phyloP scores from a whole-genome alignment of 108 stramenopile species.

The Chaetoceros muelleri region DNA sequence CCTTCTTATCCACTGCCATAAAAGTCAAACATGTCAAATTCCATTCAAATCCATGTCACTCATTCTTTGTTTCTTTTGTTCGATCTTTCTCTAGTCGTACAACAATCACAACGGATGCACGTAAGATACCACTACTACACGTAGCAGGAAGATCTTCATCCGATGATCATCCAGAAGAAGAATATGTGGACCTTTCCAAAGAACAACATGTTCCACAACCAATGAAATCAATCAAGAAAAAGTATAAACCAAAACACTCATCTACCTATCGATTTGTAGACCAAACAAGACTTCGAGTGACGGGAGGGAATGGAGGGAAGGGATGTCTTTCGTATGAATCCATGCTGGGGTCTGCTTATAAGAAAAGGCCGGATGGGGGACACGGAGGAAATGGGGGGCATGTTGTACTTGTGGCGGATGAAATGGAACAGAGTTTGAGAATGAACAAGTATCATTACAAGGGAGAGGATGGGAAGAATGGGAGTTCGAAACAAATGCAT shows the following conservation, averaged over 20 bases:
- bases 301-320: slow-evolving; percentile 65
- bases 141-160: too few species aligned
- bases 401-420: slow-evolving; percentile 64
- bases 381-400: slow-evolving; percentile 77
- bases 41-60: too few species aligned
- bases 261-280: slow-evolving; percentile 58
- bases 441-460: slow-evolving; percentile 45
- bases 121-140: too few species aligned
- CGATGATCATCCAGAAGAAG: too few species aligned
- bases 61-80: too few species aligned
- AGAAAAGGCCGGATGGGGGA: slow-evolving; percentile 61
- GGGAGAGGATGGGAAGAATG: slow-evolving; percentile 49
- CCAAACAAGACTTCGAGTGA: slow-evolving; percentile 43
- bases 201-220: too few species aligned
- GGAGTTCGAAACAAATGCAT: slow-evolving; percentile 33
- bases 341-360: slow-evolving; percentile 30
- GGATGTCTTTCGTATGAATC: slow-evolving; percentile 48
- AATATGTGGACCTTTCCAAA: too few species aligned
- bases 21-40: too few species aligned
- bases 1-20: too few species aligned
- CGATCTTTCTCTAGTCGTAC: too few species aligned
- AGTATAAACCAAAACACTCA: slow-evolving; percentile 18
- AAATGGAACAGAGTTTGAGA: slow-evolving; percentile 38
- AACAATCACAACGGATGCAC: too few species aligned
- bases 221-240: slow-evolving; percentile 15